A percentile compares a stretch with the other conserved stretches of the same genome.
Conservation (phyloP, 1,284 basidiomycete species). For the Leccinum holopus region DNA sequence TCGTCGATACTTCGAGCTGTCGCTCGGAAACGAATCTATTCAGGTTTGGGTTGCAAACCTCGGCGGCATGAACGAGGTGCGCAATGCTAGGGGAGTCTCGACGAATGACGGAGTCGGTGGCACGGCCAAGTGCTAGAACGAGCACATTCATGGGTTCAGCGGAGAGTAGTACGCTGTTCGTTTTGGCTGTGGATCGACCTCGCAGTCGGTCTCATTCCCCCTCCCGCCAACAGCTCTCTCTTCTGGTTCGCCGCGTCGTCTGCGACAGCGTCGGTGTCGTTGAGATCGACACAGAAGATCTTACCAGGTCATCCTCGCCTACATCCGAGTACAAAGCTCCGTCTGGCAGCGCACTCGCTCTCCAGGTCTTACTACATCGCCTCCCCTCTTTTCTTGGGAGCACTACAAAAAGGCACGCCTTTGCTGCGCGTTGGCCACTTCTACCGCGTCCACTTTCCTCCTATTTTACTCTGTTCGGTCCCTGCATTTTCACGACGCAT, state of each 20-base stretch:
- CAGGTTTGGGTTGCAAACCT: no score
- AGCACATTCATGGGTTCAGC: no score
- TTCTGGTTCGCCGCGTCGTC: constrained; percentile 39
- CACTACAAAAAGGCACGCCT: constrained; percentile 82
- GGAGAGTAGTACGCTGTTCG: no score
- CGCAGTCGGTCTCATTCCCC: constrained; percentile 39
- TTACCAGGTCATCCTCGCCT: constrained; percentile 29
- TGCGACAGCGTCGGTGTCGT: constrained; percentile 45
- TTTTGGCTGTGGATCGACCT: constrained; percentile 48
- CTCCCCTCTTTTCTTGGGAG: constrained; percentile 28
- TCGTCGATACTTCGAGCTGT: no score
- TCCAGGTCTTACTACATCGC: constrained; percentile 36
- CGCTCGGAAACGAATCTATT: no score
- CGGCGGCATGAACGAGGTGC: no score
- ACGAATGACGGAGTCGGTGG: no score
- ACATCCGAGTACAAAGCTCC: constrained; percentile 22
- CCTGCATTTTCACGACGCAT: constrained; percentile 59
- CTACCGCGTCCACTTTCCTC: constrained; percentile 35
- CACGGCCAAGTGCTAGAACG: no score
- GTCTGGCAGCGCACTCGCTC: constrained; percentile 25
- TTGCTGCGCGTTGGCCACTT: constrained; percentile 81
- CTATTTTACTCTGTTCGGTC: constrained; percentile 35
- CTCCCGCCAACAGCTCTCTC: constrained; percentile 32
- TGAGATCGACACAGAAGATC: constrained; percentile 37
- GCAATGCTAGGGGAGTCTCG: no score